These are phyloP conservation scores for Esteya vermicola DNA, from an alignment of 2,329 filamentous ascomycete species.

Conservation along the genomic window DNA sequence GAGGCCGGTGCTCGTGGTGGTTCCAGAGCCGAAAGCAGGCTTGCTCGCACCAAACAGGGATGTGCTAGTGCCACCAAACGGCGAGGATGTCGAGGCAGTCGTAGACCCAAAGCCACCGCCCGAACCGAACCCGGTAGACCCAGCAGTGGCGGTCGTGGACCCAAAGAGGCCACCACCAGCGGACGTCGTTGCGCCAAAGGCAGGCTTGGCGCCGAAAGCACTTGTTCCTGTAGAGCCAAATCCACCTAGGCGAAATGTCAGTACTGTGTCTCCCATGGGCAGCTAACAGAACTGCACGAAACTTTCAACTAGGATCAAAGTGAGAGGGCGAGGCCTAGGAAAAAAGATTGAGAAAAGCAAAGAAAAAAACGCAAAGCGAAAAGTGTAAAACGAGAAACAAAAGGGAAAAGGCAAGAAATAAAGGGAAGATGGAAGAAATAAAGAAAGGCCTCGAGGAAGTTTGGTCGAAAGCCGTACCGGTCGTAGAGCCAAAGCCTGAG, in stretches of 20 bases:
- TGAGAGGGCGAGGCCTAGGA: neutral
- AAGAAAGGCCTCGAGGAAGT: neutral
- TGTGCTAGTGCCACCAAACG: constrained; percentile 25
- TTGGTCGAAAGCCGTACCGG: constrained; percentile 9
- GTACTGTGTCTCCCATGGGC: too few species aligned
- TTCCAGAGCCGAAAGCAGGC: constrained; percentile 22
- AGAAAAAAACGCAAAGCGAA: neutral
- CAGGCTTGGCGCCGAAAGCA: constrained; percentile 27
- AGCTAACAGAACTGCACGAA: too few species aligned
- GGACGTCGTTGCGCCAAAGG: constrained; percentile 33
- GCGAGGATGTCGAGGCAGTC: constrained; percentile 19
- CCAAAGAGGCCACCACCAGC: constrained; percentile 35
- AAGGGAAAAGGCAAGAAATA: neutral
- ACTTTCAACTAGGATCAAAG: too few species aligned
- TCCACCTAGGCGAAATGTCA: constrained; percentile 9
- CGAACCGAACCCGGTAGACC: constrained; percentile 19
- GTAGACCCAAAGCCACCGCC: constrained; percentile 27
- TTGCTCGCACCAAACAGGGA: constrained; percentile 39
- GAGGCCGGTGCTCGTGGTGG: constrained; percentile 20
- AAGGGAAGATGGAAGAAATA: neutral
- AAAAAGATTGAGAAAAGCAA: neutral
- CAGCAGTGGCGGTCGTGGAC: constrained; percentile 22
- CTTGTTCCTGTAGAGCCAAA: constrained; percentile 15
- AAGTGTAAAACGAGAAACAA: neutral
- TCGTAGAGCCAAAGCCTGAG: constrained; percentile 10